Evolutionary conservation across 1,139 yeast species (phyloP), one percentile per base, ranked within the genome.

Genomic region (Taphrina flavorubra): DNA sequence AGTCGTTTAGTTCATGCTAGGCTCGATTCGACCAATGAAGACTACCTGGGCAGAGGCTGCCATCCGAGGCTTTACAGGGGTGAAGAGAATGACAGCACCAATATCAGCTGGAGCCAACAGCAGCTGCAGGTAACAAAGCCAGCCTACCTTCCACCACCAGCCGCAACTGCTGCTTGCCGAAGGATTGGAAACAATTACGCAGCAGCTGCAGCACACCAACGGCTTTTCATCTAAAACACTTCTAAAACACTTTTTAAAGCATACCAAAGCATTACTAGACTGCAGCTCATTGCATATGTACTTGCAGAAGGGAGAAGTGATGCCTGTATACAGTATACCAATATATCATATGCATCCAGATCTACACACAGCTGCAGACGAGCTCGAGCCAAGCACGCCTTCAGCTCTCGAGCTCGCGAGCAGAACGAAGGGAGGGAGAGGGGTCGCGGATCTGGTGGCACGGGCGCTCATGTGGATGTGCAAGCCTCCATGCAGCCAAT

Each of bases 401-500:
- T 25, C 31, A 25, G 31, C 31, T 2, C 31, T 25, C 31, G 31
- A 25, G 31, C 31, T 25, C 31, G 31, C 31, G 18, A 46, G 51
- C 51, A 18, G 25, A 46, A 16, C 16, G 36, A 25, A 20, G 53
- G 36, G 6, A 49, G 25, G 31, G 51, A n/a, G 18, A n/a, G n/a
- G 36, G 47, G 47, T 10, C 53, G 53, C 2, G 36, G 53, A 49
- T 49, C 53, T 49, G 53, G 36, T 49, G 53, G 36, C 10, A 18
- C n/a, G 53, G 36, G 36, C 36, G 36, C 8, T 25, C 36, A 11
- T 10, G 36, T 49, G 53, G 53, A 49, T 25, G 36, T 20, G 53
- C 53, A 49, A 49, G 53, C 53, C 53, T 25, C 10, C 36, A 49
- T 49, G 53, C 53, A 49, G 53, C 53, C 53, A 20, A 20, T 20